phyloP scores from a whole-genome alignment of 116 monocot species.

The Phalaenopsis hybrid region DNA sequence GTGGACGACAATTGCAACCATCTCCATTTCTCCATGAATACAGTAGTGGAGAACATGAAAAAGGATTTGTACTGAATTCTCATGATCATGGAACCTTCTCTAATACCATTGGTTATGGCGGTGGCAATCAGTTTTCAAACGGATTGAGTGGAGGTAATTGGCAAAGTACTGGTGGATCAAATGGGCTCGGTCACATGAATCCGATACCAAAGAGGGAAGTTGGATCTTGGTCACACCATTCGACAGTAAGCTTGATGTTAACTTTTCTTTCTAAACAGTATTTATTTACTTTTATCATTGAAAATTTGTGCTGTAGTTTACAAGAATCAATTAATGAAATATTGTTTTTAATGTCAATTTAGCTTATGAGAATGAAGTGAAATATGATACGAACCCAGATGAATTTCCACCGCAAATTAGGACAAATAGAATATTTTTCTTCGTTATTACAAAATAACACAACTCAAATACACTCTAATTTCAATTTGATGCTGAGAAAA shows the following conservation, averaged over 20 bases:
- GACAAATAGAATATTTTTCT: no score
- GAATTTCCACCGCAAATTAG: no score
- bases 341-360: not conserved
- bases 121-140: not conserved
- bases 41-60: constrained; percentile 8
- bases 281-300: not conserved
- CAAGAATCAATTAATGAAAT: not conserved
- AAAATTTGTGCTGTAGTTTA: not conserved
- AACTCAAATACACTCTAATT: no score
- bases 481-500: no score
- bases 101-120: not conserved
- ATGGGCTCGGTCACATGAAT: constrained; percentile 1
- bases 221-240: constrained; percentile 5
- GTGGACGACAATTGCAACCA: constrained; percentile 8
- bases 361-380: not conserved
- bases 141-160: not conserved
- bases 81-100: not conserved
- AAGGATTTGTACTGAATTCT: constrained; percentile 4
- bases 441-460: no score
- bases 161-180: constrained; percentile 8
- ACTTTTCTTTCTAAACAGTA: not conserved
- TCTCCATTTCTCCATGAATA: constrained; percentile 15
- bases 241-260: constrained; percentile 13
- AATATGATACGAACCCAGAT: not conserved
- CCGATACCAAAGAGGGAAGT: not conserved